Base-by-base conservation (phyloP, 108 stramenopile species). In the Nitzschia sp. region DNA sequence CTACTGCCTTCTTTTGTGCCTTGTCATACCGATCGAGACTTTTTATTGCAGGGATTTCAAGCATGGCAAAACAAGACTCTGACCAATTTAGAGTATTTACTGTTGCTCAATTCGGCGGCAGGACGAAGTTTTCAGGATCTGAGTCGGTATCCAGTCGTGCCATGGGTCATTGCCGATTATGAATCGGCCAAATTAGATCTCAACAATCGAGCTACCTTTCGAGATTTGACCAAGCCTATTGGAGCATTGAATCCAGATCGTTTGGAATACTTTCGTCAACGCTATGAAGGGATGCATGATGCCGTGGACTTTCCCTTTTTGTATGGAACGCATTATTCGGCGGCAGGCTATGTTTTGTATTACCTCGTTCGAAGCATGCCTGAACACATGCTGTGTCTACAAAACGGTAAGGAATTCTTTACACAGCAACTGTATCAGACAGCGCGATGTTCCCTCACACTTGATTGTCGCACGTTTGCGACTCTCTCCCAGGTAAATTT, bases 141-240 rank as follows among this genome's bases (percentile, higher is more conserved):
- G 49, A 92, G 95, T 1, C 94, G 98, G 59, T 99, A 99, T 79
- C 99, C 99, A 24, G 98, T 99, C 17, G 98, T 98, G 77, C 99
- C 99, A 9, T 98, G 98, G 97, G 90, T 99, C 11, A 51, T 99
- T 21, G 53, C 83, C 31, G 92, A 96, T 78, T 99, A 94, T 76
- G 72, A 49, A 46, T 81, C 83, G 57, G 27, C 63, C 11, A 87
- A 68, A 35, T 74, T 97, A 53, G 92, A 95, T 78, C 68, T 87
- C 74, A 83, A 31, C 18, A 59, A 86, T 26, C 56, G 72, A 15
- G 47, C 58, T 2, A 85, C 80, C 24, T 93, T 94, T 71, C 92
- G 98, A 13, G 97, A 99, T 83, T 68, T 99, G 68, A 73, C 93
- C n/a, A 95, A 95, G 65, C 98, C 98, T 23, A 83, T 99, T n/a